Percentiles rank a stretch among this genome's conserved stretches.
phyloP scores from a whole-genome alignment of 208 protist species.

The Acanthamoeba lenticulata region DNA sequence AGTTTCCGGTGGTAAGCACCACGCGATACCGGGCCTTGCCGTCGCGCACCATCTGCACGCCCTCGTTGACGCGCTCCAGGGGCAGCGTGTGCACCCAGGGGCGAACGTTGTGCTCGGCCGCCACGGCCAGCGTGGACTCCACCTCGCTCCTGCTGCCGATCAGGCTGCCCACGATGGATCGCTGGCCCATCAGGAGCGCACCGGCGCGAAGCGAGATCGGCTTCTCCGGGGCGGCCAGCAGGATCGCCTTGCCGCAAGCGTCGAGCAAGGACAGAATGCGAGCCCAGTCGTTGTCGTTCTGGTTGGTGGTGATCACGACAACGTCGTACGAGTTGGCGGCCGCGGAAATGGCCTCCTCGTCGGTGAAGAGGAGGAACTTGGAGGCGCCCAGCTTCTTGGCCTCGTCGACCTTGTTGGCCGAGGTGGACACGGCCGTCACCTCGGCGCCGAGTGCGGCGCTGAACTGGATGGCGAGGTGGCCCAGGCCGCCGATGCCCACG shows the following conservation, averaged over 20 bases:
- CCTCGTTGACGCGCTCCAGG: conserved; percentile 63
- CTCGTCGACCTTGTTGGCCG: conserved; percentile 62
- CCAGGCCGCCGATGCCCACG: conserved; percentile 77
- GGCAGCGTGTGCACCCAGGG: conserved; percentile 44
- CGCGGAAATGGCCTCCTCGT: conserved; percentile 11
- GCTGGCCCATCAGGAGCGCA: background rate
- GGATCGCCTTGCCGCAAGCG: background rate
- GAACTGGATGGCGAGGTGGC: conserved; percentile 75
- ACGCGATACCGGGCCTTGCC: conserved; percentile 32
- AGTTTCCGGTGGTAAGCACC: conserved; percentile 61
- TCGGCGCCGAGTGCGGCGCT: conserved; percentile 58
- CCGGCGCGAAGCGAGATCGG: background rate
- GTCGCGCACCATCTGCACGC: conserved; percentile 33
- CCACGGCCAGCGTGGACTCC: conserved; percentile 66
- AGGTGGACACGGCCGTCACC: conserved; percentile 76
- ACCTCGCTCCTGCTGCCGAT: conserved; percentile 52
- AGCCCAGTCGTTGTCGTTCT: conserved; percentile 48
- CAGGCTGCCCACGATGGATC: conserved; percentile 17
- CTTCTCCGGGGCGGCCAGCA: background rate
- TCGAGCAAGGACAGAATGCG: background rate
- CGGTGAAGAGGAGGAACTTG: conserved; percentile 31
- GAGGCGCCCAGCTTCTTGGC: conserved; percentile 70
- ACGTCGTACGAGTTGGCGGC: conserved; percentile 61
- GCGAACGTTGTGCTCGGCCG: background rate
- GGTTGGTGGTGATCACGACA: background rate